Percentiles rank a stretch among this genome's conserved stretches.
phyloP scores from a whole-genome alignment of 441 rosid species.

The Macaranga tanarius region DNA sequence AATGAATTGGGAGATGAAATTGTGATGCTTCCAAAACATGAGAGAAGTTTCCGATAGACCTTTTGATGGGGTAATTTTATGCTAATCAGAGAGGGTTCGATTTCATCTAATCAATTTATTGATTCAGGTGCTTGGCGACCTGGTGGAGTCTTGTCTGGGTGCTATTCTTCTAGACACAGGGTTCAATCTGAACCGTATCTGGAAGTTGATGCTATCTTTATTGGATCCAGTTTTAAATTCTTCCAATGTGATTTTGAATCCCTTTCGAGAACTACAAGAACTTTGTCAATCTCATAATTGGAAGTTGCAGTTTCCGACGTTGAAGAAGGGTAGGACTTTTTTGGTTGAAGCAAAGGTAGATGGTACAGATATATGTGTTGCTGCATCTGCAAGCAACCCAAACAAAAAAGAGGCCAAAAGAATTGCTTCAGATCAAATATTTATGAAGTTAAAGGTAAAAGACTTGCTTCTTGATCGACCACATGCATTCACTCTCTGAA shows the following conservation, averaged over 20 bases:
- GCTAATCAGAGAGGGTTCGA: slow-evolving; percentile 12
- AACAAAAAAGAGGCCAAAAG: slow-evolving; percentile 65
- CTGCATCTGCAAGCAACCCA: slow-evolving; percentile 46
- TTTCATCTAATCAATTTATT: slow-evolving; percentile 10
- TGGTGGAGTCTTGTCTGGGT: slow-evolving; percentile 86
- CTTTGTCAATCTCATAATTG: slow-evolving; percentile 68
- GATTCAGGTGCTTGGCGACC: slow-evolving; percentile 86
- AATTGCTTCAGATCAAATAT: slow-evolving; percentile 55
- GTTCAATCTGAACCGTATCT: slow-evolving; percentile 60
- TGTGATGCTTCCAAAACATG: background rate
- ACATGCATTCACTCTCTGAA: slow-evolving; percentile 5
- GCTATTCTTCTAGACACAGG: slow-evolving; percentile 88
- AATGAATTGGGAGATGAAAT: background rate
- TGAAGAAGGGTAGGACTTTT: slow-evolving; percentile 44
- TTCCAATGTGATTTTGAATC: slow-evolving; percentile 63
- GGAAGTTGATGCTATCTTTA: slow-evolving; percentile 75
- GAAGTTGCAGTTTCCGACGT: slow-evolving; percentile 35
- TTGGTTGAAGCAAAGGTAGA: slow-evolving; percentile 53
- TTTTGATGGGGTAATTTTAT: slow-evolving; percentile 10
- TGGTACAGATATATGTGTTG: slow-evolving; percentile 35
- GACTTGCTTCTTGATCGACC: background rate
- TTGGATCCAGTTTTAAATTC: slow-evolving; percentile 59
- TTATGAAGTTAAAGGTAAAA: slow-evolving; percentile 64
- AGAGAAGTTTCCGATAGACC: background rate
- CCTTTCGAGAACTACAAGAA: slow-evolving; percentile 72